Conservation (phyloP, 2,329 filamentous ascomycete genomes). For the Zasmidium cellare region DNA sequence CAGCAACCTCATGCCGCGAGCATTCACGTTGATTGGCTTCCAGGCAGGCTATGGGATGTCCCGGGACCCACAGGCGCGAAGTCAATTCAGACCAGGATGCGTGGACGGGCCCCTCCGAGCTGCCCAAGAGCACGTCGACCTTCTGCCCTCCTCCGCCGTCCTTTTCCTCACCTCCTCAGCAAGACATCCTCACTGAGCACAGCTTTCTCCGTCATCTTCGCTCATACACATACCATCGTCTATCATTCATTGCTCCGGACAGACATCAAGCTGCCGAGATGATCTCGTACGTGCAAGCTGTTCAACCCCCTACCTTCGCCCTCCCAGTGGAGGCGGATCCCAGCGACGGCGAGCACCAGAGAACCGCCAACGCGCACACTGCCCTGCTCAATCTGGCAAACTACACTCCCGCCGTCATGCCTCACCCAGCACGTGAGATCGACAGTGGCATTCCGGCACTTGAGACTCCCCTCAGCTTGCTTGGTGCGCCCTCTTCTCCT, state of each 20-base stretch:
- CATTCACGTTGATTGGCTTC: neutral
- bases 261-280: neutral
- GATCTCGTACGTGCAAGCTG: neutral
- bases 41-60: neutral
- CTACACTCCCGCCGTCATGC: neutral
- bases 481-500: neutral
- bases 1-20: too few relatives aligned
- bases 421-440: conserved; percentile 1
- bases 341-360: neutral
- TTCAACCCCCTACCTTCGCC: neutral
- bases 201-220: neutral
- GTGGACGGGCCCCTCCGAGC: neutral
- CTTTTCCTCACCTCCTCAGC: neutral
- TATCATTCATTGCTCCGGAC: neutral
- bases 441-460: conserved; percentile 2
- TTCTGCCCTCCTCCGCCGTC: neutral
- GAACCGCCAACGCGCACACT: too few relatives aligned
- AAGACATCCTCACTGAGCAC: neutral
- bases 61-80: neutral
- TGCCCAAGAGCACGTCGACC: neutral
- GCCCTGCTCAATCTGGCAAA: too few relatives aligned
- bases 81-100: neutral
- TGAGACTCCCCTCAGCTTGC: neutral
- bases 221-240: neutral
- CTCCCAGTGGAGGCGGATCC: neutral